Evolutionary conservation across 257 asterid species (phyloP).

Genomic region (Solanum rostratum): DNA sequence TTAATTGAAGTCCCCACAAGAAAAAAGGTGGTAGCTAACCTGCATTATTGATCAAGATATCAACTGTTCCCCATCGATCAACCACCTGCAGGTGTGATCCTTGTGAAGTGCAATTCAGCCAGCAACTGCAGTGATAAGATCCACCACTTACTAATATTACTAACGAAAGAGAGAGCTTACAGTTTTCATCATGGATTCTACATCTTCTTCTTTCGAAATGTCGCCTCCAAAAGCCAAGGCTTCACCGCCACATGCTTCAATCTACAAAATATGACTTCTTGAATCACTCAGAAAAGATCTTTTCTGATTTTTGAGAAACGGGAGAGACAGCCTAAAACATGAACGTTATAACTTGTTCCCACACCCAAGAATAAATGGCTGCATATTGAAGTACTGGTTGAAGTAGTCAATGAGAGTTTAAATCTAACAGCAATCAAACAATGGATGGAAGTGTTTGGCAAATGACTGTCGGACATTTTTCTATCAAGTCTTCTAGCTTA

Average conservation of each 20-base stretch:
- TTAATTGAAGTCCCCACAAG: not conserved
- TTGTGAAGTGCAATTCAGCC: constrained; percentile 16
- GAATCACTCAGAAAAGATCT: not conserved
- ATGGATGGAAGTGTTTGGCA: not conserved
- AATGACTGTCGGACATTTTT: not conserved
- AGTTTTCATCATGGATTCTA: constrained; percentile 82
- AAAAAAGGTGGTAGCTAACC: constrained; percentile 27
- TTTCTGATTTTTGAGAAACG: not conserved
- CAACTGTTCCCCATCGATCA: constrained; percentile 94
- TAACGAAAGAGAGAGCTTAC: constrained; percentile 21
- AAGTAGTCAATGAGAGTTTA: not conserved
- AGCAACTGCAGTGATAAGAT: not conserved
- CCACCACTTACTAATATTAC: not conserved
- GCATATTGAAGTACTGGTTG: not conserved
- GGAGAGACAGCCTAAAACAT: not conserved
- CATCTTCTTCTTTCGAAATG: constrained; percentile 95
- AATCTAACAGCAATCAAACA: not conserved
- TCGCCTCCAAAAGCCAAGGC: constrained; percentile 92
- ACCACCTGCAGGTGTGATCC: constrained; percentile 45
- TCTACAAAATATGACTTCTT: constrained; percentile 26
- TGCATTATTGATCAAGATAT: constrained; percentile 88
- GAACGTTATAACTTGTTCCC: not conserved
- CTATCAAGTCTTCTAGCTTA: not conserved
- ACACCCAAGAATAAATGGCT: not conserved
- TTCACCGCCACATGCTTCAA: constrained; percentile 81